Percentiles rank a stretch among this genome's conserved stretches.
phyloP scores from a whole-genome alignment of 2,329 filamentous ascomycete species.

The Microcyclosporella mali region DNA sequence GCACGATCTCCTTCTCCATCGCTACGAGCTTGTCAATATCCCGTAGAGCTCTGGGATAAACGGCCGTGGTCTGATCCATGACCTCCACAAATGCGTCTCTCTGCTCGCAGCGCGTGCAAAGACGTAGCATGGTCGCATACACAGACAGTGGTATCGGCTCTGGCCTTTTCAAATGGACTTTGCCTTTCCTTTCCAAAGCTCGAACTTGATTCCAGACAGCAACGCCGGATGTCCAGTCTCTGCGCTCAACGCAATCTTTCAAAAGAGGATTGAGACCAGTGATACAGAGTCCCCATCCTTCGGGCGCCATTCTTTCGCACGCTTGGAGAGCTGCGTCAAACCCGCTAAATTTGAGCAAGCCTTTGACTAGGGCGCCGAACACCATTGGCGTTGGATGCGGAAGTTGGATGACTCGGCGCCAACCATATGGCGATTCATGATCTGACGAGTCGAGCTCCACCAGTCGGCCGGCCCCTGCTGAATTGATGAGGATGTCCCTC shows the following conservation, averaged over 20 bases:
- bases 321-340: slow-evolving; percentile 39
- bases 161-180: slow-evolving; percentile 10
- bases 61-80: slow-evolving; percentile 9
- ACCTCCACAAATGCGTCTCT: slow-evolving; percentile 12
- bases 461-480: slow-evolving; percentile 12
- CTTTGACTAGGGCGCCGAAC: slow-evolving; percentile 37
- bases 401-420: slow-evolving; percentile 36
- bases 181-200: slow-evolving; percentile 13
- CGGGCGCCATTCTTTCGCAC: slow-evolving; percentile 37
- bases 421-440: neutral
- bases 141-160: slow-evolving; percentile 10
- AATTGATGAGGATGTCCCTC: slow-evolving; percentile 33
- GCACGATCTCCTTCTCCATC: neutral
- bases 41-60: slow-evolving; percentile 1
- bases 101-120: slow-evolving; percentile 19
- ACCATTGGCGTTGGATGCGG: slow-evolving; percentile 41
- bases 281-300: slow-evolving; percentile 43
- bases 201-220: slow-evolving; percentile 41
- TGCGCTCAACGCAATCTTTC: slow-evolving; percentile 35
- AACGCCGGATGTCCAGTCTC: slow-evolving; percentile 34
- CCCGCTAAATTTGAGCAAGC: slow-evolving; percentile 40
- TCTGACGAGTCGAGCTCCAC: slow-evolving; percentile 1
- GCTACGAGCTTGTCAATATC: neutral
- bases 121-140: slow-evolving; percentile 22
- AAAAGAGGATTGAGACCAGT: slow-evolving; percentile 36